Conservation (phyloP, 2,329 filamentous ascomycete species). For the Diaporthe velutina region DNA sequence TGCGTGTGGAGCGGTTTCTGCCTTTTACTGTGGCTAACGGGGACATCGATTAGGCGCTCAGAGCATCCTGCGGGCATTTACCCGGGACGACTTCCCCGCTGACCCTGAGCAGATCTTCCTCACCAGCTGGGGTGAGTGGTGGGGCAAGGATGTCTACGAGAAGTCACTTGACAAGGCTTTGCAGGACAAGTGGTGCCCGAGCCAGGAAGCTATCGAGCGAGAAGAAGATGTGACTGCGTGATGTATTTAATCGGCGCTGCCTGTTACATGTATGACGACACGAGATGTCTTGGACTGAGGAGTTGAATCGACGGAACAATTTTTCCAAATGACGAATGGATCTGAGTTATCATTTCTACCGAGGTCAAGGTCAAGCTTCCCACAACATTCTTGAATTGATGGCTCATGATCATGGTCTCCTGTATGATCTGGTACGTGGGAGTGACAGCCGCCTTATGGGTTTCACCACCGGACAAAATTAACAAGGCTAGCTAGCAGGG, state of each 20-base stretch:
- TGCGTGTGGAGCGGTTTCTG: no score
- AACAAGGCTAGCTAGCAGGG: no score
- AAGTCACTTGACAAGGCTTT: slow-evolving; percentile 58
- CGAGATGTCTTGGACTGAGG: background rate
- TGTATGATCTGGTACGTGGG: no score
- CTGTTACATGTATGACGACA: no score
- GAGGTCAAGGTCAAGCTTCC: no score
- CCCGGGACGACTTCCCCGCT: slow-evolving; percentile 60
- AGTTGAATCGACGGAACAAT: no score
- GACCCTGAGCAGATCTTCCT: slow-evolving; percentile 66
- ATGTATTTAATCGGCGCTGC: background rate
- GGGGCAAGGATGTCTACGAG: slow-evolving; percentile 58
- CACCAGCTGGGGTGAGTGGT: slow-evolving; percentile 70
- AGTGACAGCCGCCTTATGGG: no score
- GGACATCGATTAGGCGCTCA: slow-evolving; percentile 52
- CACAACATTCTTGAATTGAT: no score
- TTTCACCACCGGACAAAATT: no score
- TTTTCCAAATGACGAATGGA: no score
- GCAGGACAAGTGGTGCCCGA: slow-evolving; percentile 65
- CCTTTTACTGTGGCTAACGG: slow-evolving; percentile 35
- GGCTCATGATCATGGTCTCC: no score
- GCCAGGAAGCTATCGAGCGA: slow-evolving; percentile 61
- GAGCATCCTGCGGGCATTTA: slow-evolving; percentile 60
- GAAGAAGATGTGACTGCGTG: slow-evolving; percentile 47
- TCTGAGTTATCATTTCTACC: no score